Base-by-base conservation (phyloP, 106 monocot species). In the Dioscorea zingiberensis region DNA sequence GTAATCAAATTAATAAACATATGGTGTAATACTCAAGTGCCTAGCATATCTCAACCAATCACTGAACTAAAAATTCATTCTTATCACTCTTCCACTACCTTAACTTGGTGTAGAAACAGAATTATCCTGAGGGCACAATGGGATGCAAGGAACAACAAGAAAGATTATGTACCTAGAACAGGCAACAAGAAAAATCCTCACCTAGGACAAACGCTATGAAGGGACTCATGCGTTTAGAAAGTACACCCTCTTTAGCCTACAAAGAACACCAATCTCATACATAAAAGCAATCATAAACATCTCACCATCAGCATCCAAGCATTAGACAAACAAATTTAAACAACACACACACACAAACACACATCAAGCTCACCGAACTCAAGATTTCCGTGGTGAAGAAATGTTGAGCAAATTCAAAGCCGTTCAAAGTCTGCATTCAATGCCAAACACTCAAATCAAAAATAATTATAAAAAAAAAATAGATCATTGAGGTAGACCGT, bases 151-250 rank as follows among this genome's bases (percentile, higher is more conserved):
- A 13, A 21, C 14, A 19, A 22, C 9, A 10, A 22, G 11, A 3
- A n/a, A 8, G 13, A 63, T 22, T 9, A 63, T 15, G 1, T 22
- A 45, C 22, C 46, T 12, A 44, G 12, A 47, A 25, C 10, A 46
- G 45, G 45, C 1, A 56, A n/a, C 25, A 55, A 21, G 22, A 1
- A 26, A 21, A 65, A 5, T 29, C 3, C 59, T 73, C 73, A 93
- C 92, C 92, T 48, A 93, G 58, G 21, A 93, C 85, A 73, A 93
- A 93, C 25, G 87, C 67, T 75, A 93, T 93, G 51, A 87, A 82
- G 28, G 77, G 75, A 32, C 28, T 77, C 30, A 10, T 74, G 18
- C 11, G 5, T 8, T 60, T 70, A 54, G 71, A 30, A 54, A 48
- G 30, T 18, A 47, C 63, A n/a, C 29, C 64, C 18, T 63, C 78